Evolutionary conservation across 1,139 yeast genomes (phyloP).

Genomic region (Hansenula sp.): DNA sequence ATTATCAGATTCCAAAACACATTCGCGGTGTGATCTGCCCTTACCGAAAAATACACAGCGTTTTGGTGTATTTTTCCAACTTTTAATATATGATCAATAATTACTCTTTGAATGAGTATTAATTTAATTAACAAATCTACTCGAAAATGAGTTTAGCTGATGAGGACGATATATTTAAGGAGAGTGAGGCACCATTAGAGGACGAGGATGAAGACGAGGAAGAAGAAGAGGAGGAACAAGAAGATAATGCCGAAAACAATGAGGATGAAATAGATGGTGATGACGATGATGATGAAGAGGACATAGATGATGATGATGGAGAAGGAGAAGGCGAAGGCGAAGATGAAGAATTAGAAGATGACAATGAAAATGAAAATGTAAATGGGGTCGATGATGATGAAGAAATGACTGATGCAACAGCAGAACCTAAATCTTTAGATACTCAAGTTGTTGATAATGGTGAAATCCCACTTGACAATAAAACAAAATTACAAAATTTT

Average conservation of each 20-base stretch:
- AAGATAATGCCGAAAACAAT: slow-evolving; percentile 25
- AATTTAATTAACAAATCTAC: background rate
- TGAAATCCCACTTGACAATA: slow-evolving; percentile 10
- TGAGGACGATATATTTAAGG: slow-evolving; percentile 31
- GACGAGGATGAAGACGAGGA: slow-evolving; percentile 29
- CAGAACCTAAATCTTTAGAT: slow-evolving; percentile 9
- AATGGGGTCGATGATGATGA: slow-evolving; percentile 14
- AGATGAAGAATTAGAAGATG: slow-evolving; percentile 13
- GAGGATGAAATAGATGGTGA: slow-evolving; percentile 24
- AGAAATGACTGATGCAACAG: slow-evolving; percentile 16
- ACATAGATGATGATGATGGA: slow-evolving; percentile 7
- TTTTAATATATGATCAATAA: no score
- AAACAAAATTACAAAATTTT: slow-evolving; percentile 23
- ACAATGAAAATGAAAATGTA: slow-evolving; percentile 6
- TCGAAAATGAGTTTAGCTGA: slow-evolving; percentile 24
- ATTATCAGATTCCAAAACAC: no score
- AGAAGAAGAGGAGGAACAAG: slow-evolving; percentile 27
- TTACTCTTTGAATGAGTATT: no score
- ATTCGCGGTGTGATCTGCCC: no score
- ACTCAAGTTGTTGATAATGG: slow-evolving; percentile 2
- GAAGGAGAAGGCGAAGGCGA: slow-evolving; percentile 15
- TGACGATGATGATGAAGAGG: slow-evolving; percentile 10
- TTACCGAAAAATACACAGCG: no score
- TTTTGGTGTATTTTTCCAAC: no score
- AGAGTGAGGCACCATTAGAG: slow-evolving; percentile 23